Base-by-base conservation (phyloP, 2,329 filamentous ascomycete species). In the Diaporthe sp. region DNA sequence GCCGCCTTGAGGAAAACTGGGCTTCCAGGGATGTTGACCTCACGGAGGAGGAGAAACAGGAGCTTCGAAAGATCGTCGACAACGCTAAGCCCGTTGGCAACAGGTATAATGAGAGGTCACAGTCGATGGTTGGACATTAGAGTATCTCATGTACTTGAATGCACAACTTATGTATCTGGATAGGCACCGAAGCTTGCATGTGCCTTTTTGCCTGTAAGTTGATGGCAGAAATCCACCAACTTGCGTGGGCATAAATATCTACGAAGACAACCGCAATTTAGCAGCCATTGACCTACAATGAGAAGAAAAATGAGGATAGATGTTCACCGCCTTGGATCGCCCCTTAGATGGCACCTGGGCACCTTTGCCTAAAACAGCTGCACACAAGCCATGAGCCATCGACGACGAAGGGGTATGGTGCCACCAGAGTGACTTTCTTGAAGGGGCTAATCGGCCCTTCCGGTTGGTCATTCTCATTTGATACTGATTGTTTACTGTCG, bases 11-110 rank as follows among this genome's bases (percentile, higher is more conserved):
- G 68, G 50, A 71, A 35, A 71, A 61, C 61, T 84, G 82, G 82
- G 77, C 77, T 0, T 84, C 82, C 13, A 75, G 82, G 57, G 79
- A 84, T 35, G 76, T 84, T 64, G 80, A 83, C 1, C 74, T 84
- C 45, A 81, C 77, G 0, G 81, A 82, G 38, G 82, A 82, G 38
- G 84, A 86, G 61, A 76, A 80, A 73, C 55, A 76, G 38, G 81
- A 85, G 72, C 82, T 86, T 33, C 60, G 60, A 30, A n/a, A 47
- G 28, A 47, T 66, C 19, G 42, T 66, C 28, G 17, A 66, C 12
- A 50, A 22, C 33, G 40, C 28, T n/a, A 47, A 66, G 40, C 60
- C 60, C 42, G 42, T 33, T 33, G 25, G 40, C 19, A 66, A 66
- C 28, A 66, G 40, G 30, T 66, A 66, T 10, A 66, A 47, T 19